Evolutionary conservation across 257 asterid species (phyloP), one percentile per base, ranked within the genome.

Genomic region (Solanum paucissectum): DNA sequence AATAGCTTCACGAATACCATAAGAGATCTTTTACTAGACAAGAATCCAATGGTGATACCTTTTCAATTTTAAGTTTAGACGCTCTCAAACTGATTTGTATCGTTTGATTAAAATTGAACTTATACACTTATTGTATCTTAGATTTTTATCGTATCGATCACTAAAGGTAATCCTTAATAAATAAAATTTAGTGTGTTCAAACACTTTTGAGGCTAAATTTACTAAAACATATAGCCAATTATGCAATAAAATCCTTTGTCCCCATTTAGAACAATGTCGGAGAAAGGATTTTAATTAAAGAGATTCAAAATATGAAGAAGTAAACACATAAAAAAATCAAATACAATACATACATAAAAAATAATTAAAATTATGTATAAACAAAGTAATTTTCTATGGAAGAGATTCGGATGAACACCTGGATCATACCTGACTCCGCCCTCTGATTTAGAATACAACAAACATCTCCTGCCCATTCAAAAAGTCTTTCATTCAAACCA

Each of bases 261-360:
- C 8, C 7, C 9, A 4, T 72, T 68, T 68, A 0, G 5, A 74
- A 74, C 5, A 9, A 20, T 3, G 2, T 3, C 12, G 1, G 12
- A 7, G 60, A 0, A 9, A 52, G 0, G 0, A 58, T 7, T 58
- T 58, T 58, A 0, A 20, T 58, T 20, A 58, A 20, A 58, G 12
- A 20, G 2, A 20, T 6, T 16, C 23, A 52, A 52, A 52, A 16
- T 52, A 52, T 52, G 3, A 16, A 52, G 3, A 52, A 14, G 60
- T 58, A 58, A 21, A 58, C 0, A 1, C 1, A 58, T 1, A 1
- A 7, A 58, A 21, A 58, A 58, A 0, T 21, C 0, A 4, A 21
- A 29, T 29, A 29, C 29, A 29, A 29, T 29, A 29, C 29, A 58
- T 3, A 21, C 5, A 58, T 58, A 58, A 58, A 58, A 58, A 7